Base-by-base conservation (phyloP, 1,139 yeast species). In the Saccharomyces hybrid region DNA sequence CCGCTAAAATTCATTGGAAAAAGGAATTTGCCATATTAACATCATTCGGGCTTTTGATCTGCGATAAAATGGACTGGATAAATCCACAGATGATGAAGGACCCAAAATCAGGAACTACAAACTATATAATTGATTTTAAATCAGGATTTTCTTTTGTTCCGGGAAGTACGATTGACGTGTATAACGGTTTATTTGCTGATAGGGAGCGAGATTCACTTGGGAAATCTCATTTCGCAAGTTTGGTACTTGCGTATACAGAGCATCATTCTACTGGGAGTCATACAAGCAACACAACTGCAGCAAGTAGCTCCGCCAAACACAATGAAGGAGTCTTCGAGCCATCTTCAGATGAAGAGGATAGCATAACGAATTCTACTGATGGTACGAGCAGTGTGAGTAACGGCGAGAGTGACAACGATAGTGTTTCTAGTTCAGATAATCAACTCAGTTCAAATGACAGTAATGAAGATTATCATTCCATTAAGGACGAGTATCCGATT, bases 1-100 rank as follows among this genome's bases (percentile, higher is more conserved):
- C 61, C 38, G 65, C 58, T 42, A 69, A 62, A 50, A 66, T 70
- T 1, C 56, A 61, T 6, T 76, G 80, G 80, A 76, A 69, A 55
- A 70, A 67, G 32, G 73, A 73, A 52, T 74, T 68, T 58, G 78
- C 75, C 23, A 63, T 78, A 19, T 59, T 78, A 49, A 78, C 82
- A 0, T 66, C 77, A 1, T 70, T 75, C 57, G 81, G 81, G 2
- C 59, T 78, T 26, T 66, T 77, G 11, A 63, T 78, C 29, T 78
- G 74, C 62, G 78, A 75, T 46, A 69, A 69, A 50, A 56, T 64
- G 14, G 65, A 70, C 23, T 66, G 68, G 65, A 55, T 61, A 13
- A 57, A 56, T 16, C 68, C 71, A 2, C 55, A 58, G 44, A 53
- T 61, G 23, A 59, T 56, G 3, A 55, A 54, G 16, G 69, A 67